Percentiles rank a stretch among this genome's conserved stretches.
phyloP scores from a whole-genome alignment of 495 filamentous ascomycete species.

The Clohesyomyces aquaticus region DNA sequence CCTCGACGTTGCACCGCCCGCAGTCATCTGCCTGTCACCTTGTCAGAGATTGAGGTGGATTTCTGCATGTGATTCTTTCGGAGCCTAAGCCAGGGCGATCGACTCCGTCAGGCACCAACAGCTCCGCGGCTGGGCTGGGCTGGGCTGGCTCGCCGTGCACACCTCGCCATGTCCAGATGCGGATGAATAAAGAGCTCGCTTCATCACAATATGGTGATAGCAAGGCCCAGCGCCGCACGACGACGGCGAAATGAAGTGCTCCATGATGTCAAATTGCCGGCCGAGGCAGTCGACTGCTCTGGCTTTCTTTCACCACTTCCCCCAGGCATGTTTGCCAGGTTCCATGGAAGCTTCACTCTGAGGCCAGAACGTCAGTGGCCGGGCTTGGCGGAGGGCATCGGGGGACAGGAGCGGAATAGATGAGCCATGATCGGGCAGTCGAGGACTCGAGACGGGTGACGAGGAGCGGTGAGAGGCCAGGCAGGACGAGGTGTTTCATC shows the following conservation, averaged over 20 bases:
- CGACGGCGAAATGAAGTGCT: neutral
- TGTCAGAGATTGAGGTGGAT: neutral
- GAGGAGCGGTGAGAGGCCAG: slow-evolving; percentile 19
- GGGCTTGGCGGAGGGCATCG: slow-evolving; percentile 9
- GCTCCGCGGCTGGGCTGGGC: too few relatives aligned
- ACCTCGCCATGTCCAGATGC: too few relatives aligned
- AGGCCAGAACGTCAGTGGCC: slow-evolving; percentile 1
- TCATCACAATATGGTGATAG: neutral
- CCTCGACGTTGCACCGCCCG: neutral
- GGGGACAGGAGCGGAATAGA: neutral
- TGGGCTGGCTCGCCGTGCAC: too few relatives aligned
- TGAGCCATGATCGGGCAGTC: slow-evolving; percentile 6
- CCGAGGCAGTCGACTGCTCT: neutral
- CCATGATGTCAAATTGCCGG: neutral
- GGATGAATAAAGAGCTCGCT: neutral
- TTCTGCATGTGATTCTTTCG: neutral
- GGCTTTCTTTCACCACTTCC: neutral
- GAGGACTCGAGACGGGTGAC: slow-evolving; percentile 24
- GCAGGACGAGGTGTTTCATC: slow-evolving; percentile 26
- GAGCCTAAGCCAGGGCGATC: neutral
- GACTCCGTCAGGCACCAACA: neutral
- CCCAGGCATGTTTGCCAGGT: too few relatives aligned
- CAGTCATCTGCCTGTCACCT: slow-evolving; percentile 1
- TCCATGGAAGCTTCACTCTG: too few relatives aligned
- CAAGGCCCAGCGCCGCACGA: neutral